phyloP scores from a whole-genome alignment of 2,329 filamentous ascomycete genomes.

The Fusarium paranaense region DNA sequence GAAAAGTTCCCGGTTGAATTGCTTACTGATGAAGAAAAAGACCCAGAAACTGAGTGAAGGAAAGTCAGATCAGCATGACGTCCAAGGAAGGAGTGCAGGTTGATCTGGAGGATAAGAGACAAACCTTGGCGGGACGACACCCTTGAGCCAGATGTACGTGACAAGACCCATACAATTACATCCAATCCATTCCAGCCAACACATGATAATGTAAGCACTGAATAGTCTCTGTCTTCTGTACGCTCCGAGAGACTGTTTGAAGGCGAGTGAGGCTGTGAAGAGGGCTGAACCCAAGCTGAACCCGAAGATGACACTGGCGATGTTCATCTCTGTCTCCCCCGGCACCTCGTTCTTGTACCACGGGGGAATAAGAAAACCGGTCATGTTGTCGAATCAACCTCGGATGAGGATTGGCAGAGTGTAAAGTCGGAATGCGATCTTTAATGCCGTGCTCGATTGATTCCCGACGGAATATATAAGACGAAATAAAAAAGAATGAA shows the following conservation, averaged over 20 bases:
- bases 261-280: conserved; percentile 22
- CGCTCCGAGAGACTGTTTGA: conserved; percentile 10
- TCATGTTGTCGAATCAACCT: conserved; percentile 4
- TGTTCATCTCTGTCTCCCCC: conserved; percentile 12
- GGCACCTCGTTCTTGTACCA: conserved; percentile 25
- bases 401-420: not conserved
- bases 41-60: conserved; percentile 16
- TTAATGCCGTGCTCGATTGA: not conserved
- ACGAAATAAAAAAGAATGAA: not conserved
- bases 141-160: conserved; percentile 25
- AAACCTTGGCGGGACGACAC: conserved; percentile 11
- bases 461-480: not conserved
- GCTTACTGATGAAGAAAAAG: conserved; percentile 34
- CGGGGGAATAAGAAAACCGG: conserved; percentile 28
- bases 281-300: conserved; percentile 27
- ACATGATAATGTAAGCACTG: conserved; percentile 30
- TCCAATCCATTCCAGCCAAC: conserved; percentile 33
- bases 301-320: conserved; percentile 30
- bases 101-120: not conserved
- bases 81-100: not conserved
- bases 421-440: not conserved
- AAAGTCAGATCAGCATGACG: not conserved
- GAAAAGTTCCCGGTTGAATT: not conserved
- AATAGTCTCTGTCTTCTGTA: conserved; percentile 16
- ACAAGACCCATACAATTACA: conserved; percentile 29